Evolutionary conservation across 805 yeast genomes (phyloP), one percentile per base, ranked within the genome.

Genomic region (Candida stauntonica): DNA sequence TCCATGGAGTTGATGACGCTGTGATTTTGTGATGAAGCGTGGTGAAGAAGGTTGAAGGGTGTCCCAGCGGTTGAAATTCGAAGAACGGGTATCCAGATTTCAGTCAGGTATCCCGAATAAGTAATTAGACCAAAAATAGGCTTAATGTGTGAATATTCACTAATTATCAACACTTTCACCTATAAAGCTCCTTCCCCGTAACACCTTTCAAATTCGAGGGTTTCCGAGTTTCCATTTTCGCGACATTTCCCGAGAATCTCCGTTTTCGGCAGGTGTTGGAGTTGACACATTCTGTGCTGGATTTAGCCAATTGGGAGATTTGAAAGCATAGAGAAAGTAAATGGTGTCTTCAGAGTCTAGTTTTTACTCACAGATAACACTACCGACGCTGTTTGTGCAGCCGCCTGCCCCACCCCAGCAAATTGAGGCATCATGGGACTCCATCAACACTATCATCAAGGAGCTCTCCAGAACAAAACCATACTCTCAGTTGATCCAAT

Each of bases 331-430:
- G 24, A 21, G 24, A 21, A 7, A 8, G 11, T 11, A 21, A 21
- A 21, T 8, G 24, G 11, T 21, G 11, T 8, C 24, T 11, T 8
- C 11, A 11, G 24, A 21, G 7, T 7, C 24, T 7, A 21, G 24
- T 8, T 21, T 38, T 9, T 42, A 30, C 28, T n/a, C 32, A 2
- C 46, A 38, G 23, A 11, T 42, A 9, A 35, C 33, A 9, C 38
- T 38, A 4, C 33, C 39, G 4, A 27, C 41, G 21, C 39, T 44
- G n/a, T 44, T 44, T 17, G 31, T 41, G n/a, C 44, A 38, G 29
- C 41, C 43, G 3, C 37, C 44, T 3, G 30, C 42, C 5, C 39
- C 44, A 7, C 39, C 39, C 7, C 29, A 30, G 3, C 31, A 31
- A 19, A 11, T 19, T 1, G 24, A 32, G 12, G 39, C 23, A 14